Evolutionary conservation across 75 land plant genomes (phyloP), one percentile per base, ranked within the genome.

Genomic region (Isoetes taiwanensis): DNA sequence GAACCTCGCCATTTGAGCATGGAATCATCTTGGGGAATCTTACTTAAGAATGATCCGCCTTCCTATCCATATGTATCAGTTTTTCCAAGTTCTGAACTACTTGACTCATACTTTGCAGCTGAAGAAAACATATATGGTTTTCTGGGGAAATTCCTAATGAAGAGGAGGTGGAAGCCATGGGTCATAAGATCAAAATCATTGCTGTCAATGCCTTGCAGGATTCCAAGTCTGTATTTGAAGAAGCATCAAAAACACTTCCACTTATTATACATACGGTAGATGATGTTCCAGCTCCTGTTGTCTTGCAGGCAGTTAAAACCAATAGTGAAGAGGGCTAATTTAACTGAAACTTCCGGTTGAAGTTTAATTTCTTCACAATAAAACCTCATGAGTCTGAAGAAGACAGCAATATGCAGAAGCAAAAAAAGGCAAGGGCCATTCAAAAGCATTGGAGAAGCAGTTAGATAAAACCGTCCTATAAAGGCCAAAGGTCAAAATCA

Each of bases 61-160:
- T 14, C 3, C 30, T 70, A 70, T 58, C 73, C 73, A 17, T 70
- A 35, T 32, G 21, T 40, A 3, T 48, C 57, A 2, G 34, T 41
- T 32, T 70, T 50, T 70, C 73, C 73, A 16, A 43, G 56, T 16
- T 42, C 43, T 21, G 69, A 70, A 58, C 62, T 57, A 37, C 25
- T 70, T 38, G 68, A 70, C 0, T 56, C 33, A 17, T 64, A 55
- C 21, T 70, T 52, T n/a, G 37, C 3, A 1, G 55, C 56, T 1
- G 73, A 70, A 23, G 25, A 16, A 16, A 34, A 64, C 12, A 6
- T 64, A 30, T 27, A 39, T 8, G 29, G 23, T 34, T 41, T 42
- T 41, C 9, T 70, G 5, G 69, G 68, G 43, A 57, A 30, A 3
- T 19, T 11, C 14, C 3, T 38, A 28, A 1, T 27, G 21, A 54